These are phyloP conservation scores for Metrosideros polymorpha DNA, from an alignment of 441 rosid species.

Conservation along the genomic window DNA sequence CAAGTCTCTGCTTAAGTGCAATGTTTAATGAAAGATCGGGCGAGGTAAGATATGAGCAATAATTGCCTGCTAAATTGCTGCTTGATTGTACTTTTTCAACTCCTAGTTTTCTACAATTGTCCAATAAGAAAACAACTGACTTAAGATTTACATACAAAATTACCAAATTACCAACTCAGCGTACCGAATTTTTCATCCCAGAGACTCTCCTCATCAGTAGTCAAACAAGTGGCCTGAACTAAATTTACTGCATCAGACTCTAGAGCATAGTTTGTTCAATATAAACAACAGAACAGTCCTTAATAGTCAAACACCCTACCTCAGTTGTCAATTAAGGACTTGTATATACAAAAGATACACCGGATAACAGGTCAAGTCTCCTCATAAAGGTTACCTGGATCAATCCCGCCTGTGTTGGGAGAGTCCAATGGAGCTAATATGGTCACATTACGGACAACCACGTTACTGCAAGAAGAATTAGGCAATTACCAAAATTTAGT, in stretches of 20 bases:
- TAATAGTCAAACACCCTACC: background rate
- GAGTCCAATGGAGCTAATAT: slow-evolving; percentile 84
- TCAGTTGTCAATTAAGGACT: background rate
- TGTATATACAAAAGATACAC: background rate
- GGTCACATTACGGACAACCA: slow-evolving; percentile 72
- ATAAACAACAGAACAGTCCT: background rate
- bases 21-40: background rate
- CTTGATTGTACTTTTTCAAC: background rate
- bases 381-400: slow-evolving; percentile 51
- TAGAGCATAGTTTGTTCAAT: background rate
- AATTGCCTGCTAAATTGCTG: background rate
- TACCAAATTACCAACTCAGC: background rate
- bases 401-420: slow-evolving; percentile 94
- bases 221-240: background rate
- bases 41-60: background rate
- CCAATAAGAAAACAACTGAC: background rate
- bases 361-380: background rate
- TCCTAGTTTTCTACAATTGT: background rate
- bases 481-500: background rate
- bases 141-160: background rate
- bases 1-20: background rate
- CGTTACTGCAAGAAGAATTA: slow-evolving; percentile 34
- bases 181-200: background rate
- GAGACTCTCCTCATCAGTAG: background rate
- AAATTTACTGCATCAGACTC: background rate